phyloP scores from a whole-genome alignment of 129 eudicot genomes.

The Escallonia herrerae region DNA sequence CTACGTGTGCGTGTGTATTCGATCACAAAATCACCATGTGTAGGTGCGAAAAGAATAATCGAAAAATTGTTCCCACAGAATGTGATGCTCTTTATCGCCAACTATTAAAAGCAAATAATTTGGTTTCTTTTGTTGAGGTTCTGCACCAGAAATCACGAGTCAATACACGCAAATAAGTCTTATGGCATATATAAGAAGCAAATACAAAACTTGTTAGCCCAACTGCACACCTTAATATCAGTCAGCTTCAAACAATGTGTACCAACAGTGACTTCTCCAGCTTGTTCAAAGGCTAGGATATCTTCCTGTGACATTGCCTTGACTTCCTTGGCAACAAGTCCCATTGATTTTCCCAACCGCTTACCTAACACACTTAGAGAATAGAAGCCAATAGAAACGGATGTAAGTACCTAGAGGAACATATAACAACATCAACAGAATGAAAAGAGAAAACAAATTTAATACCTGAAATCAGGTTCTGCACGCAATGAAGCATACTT shows the following conservation, averaged over 20 bases:
- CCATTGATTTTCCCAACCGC: constrained; percentile 84
- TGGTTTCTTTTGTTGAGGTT: too few species aligned
- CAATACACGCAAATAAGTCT: too few species aligned
- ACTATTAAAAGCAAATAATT: too few species aligned
- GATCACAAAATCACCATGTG: too few species aligned
- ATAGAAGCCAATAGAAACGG: background rate
- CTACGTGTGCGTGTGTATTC: too few species aligned
- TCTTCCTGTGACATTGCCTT: constrained; percentile 81
- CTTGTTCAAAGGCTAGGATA: constrained; percentile 68
- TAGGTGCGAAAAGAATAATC: too few species aligned
- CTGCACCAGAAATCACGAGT: too few species aligned
- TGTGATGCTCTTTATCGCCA: too few species aligned
- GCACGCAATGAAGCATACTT: constrained; percentile 80
- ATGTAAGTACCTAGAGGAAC: background rate
- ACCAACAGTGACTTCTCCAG: constrained; percentile 64
- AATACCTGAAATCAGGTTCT: constrained; percentile 85
- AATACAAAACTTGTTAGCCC: background rate
- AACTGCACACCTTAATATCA: constrained; percentile 52
- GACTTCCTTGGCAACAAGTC: constrained; percentile 64
- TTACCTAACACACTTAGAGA: constrained; percentile 59
- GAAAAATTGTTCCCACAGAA: too few species aligned
- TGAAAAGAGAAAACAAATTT: background rate
- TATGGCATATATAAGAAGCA: background rate
- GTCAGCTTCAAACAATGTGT: constrained; percentile 49
- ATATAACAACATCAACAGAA: background rate